Evolutionary conservation across 768 basidiomycete species (phyloP), one percentile per base, ranked within the genome.

Genomic region (Lactifluus echinatus): DNA sequence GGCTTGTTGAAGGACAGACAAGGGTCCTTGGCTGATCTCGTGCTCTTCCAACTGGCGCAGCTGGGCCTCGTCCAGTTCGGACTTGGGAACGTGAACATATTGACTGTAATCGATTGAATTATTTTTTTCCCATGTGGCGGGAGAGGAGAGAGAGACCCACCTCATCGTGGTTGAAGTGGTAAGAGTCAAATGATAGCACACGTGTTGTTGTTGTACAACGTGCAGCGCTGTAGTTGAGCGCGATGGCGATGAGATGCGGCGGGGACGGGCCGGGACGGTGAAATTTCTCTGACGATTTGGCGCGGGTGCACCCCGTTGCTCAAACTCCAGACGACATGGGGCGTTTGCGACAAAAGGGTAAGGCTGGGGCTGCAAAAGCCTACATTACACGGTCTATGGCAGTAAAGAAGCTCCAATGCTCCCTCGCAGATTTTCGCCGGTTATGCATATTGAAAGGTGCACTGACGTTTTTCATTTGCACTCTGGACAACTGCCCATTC

Each of bases 1-100:
- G 31, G 94, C 90, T 71, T 96, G 93, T 72, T 99, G 96, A 52
- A 96, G 79, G 49, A 96, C 93, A 39, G 93, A 94, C 70, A 96
- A 73, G 23, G 93, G 93, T n/a, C 93, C 94, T 72, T 97, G 94
- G 56, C 90, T 93, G 73, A 98, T 96, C 74, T 98, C 93, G 69
- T 96, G 93, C 71, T 99, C 96, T 72, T 98, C 95, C 59, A 99
- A 77, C 66, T 93, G 89, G 56, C 93, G 87, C 48, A 98, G 79
- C 74, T 98, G 93, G 10, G 92, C 90, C 72, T 98, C 96, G 69
- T 97, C 93, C 55, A 98, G 79, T 75, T 98, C 96, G 40, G 94
- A 96, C 71, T 94, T 96, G 54, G 93, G 90, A 57, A 93, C 87
- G 70, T 94, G 90, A 60, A 91, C 89, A 75, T 93, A 96, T 82